These are phyloP conservation scores for Wickerhamiella occidentalis DNA, from an alignment of 805 yeast genomes.

Conservation along the genomic window DNA sequence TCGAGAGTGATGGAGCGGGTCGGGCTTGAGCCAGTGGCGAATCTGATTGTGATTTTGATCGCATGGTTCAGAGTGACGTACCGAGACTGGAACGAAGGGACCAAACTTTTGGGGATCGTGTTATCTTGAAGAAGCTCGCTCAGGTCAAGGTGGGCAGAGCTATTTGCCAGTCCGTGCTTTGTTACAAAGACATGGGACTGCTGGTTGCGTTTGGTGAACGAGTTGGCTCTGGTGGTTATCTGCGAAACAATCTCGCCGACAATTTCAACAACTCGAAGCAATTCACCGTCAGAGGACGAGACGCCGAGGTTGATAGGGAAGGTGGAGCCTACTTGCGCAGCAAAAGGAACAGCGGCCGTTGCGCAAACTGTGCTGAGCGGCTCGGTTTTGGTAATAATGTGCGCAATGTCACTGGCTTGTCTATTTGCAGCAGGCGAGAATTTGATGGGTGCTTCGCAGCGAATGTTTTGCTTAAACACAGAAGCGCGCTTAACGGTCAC, in stretches of 20 bases:
- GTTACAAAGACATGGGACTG: background rate
- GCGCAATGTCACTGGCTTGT: background rate
- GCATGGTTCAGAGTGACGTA: background rate
- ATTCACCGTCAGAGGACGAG: background rate
- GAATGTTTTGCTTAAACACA: conserved; percentile 8
- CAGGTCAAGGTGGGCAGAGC: background rate
- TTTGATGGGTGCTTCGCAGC: conserved; percentile 9
- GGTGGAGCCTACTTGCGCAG: background rate
- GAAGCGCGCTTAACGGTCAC: conserved; percentile 10
- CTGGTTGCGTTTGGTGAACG: background rate
- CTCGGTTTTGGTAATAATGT: background rate
- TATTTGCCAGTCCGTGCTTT: background rate
- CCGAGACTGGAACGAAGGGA: background rate
- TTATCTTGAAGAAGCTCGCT: background rate
- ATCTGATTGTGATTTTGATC: background rate
- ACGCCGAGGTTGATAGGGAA: background rate
- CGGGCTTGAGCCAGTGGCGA: background rate
- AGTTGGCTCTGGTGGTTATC: background rate
- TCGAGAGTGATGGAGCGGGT: background rate
- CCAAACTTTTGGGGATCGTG: background rate
- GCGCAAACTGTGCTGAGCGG: background rate
- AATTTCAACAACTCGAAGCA: background rate
- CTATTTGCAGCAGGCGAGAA: conserved; percentile 8
- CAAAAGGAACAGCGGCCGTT: background rate
- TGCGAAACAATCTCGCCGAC: background rate